Conservation (phyloP, 2,329 filamentous ascomycete genomes). For the Sporothrix luriei region DNA sequence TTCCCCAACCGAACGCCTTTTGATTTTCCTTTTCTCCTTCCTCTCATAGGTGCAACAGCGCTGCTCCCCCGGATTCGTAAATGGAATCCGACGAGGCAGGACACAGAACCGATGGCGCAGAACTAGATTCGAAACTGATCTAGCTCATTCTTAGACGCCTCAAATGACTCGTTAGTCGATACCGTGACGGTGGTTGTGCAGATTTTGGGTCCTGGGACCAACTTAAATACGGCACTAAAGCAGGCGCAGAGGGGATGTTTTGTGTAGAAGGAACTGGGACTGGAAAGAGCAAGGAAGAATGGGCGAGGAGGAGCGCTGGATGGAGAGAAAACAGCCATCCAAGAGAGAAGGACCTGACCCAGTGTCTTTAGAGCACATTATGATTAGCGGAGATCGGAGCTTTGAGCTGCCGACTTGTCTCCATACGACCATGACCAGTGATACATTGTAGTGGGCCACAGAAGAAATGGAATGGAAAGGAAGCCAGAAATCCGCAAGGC, state of each 20-base stretch:
- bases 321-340: conserved; percentile 12
- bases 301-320: background rate
- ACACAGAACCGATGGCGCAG: conserved; percentile 1
- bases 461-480: background rate
- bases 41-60: background rate
- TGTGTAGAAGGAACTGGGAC: too few relatives aligned
- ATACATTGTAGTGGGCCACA: background rate
- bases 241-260: background rate
- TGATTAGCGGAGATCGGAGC: conserved; percentile 20
- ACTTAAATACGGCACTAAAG: background rate
- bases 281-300: too few relatives aligned
- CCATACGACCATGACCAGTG: background rate
- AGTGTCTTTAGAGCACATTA: background rate
- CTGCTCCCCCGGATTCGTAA: background rate
- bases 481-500: background rate
- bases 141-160: background rate
- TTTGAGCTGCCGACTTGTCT: conserved; percentile 9
- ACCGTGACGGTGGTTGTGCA: background rate
- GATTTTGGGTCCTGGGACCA: conserved; percentile 8
- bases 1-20: background rate
- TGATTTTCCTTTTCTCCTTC: conserved; percentile 11
- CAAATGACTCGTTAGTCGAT: conserved; percentile 3
- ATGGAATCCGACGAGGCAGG: background rate
- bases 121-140: conserved; percentile 15
- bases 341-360: background rate